Evolutionary conservation across 352 stramenopile species (phyloP), one percentile per base, ranked within the genome.

Genomic region (Phytophthora pseudosyringae): DNA sequence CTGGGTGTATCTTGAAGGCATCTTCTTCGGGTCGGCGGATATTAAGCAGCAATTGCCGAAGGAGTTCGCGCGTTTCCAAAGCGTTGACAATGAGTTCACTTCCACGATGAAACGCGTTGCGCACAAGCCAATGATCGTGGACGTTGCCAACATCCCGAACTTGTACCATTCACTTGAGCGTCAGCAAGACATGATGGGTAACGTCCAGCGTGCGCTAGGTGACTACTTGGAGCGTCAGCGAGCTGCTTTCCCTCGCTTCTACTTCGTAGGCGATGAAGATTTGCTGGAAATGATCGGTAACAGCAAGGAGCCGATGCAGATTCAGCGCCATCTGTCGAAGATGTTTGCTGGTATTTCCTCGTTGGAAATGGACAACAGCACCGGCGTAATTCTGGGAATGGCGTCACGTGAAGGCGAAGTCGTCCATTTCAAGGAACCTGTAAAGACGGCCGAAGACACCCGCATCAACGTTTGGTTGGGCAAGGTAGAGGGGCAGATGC

Each of bases 241-340:
- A 38, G 92, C 88, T 48, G 91, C 93, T 40, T 98, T 99, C 60
- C 91, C 75, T 71, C 95, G 98, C n/a, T 99, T 99, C 72, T 99
- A 99, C 75, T 99, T 99, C 64, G 90, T 99, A 10, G 98, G 98
- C 45, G 98, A 99, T 70, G 98, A 99, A 83, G 98, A 99, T 81
- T 88, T 99, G 51, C 88, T 99, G 18, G 98, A 99, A 79, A 99
- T 99, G 75, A 98, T 99, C 51, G 98, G 98, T 28, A 99, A 99
- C 75, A 97, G 97, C 60, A 97, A 98, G 59, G 97, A 99, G 64
- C 98, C 98, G 8, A 88, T 95, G 51, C 99, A 99, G 67, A 98
- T 99, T 16, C 88, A 99, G 62, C 87, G 93, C 15, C 94, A 98
- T 47, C 73, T 99, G 18, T 98, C 96, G 7, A 99, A 99, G 73